Evolutionary conservation across 2,329 filamentous ascomycete genomes (phyloP).

Genomic region (Lachnellula cervina): DNA sequence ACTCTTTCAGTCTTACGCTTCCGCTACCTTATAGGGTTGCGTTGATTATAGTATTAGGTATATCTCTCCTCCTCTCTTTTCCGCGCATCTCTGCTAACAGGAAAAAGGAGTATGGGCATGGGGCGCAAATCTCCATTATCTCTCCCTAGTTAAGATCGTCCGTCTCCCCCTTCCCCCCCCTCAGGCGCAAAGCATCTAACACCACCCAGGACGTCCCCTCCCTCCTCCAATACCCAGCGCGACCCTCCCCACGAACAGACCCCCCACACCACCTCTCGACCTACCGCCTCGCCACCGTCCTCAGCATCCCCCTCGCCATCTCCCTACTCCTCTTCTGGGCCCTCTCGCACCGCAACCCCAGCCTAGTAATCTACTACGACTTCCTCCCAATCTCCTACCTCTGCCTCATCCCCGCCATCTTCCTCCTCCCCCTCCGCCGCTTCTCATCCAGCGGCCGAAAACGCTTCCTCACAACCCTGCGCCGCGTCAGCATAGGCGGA

Average conservation of each 20-base stretch:
- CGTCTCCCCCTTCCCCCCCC: constrained; percentile 21
- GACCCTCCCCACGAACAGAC: constrained; percentile 60
- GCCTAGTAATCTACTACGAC: constrained; percentile 71
- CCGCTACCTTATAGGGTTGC: constrained; percentile 88
- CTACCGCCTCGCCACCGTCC: constrained; percentile 76
- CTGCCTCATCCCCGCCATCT: constrained; percentile 62
- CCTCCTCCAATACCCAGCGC: constrained; percentile 79
- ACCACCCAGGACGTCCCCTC: constrained; percentile 65
- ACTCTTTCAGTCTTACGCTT: constrained; percentile 80
- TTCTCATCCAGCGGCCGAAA: constrained; percentile 66
- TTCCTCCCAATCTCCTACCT: constrained; percentile 85
- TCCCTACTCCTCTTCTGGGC: constrained; percentile 82
- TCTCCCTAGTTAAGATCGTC: constrained; percentile 71
- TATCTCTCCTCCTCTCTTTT: constrained; percentile 19
- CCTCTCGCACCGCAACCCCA: constrained; percentile 65
- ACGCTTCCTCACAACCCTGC: constrained; percentile 70
- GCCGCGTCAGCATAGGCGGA: constrained; percentile 76
- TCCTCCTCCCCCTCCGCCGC: constrained; percentile 67
- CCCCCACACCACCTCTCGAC: constrained; percentile 73
- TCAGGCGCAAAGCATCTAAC: constrained; percentile 7
- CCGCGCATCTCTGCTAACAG: constrained; percentile 13
- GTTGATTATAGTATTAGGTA: constrained; percentile 80
- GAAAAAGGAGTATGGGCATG: constrained; percentile 84
- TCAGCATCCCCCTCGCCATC: constrained; percentile 64
- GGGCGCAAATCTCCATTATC: constrained; percentile 86